These are phyloP conservation scores for Mortierella sp. DNA, from an alignment of 371 early-diverging fungal genomes.

Conservation along the genomic window DNA sequence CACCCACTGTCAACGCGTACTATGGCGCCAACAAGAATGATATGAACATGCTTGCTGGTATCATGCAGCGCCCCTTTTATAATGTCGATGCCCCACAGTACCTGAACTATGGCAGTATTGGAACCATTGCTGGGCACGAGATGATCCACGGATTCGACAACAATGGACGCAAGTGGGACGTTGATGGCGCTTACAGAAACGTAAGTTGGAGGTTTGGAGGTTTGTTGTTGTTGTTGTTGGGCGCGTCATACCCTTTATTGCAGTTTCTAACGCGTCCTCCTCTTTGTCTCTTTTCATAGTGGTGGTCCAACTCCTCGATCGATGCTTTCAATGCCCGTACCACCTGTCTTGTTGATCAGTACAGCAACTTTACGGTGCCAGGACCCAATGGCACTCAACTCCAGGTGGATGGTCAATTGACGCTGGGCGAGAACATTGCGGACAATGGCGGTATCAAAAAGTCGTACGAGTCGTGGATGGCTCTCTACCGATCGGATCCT, in stretches of 20 bases:
- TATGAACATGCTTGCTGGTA: constrained; percentile 71
- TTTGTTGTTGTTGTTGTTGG: background rate
- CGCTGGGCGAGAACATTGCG: constrained; percentile 77
- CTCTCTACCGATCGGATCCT: constrained; percentile 49
- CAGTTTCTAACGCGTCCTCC: too few relatives aligned
- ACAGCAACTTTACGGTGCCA: constrained; percentile 37
- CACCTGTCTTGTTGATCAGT: constrained; percentile 72
- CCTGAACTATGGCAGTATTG: constrained; percentile 70
- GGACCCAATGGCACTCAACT: constrained; percentile 7
- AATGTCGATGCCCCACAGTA: constrained; percentile 56
- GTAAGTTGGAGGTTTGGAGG: constrained; percentile 4
- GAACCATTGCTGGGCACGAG: constrained; percentile 69
- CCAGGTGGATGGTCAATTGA: constrained; percentile 65
- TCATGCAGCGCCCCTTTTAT: constrained; percentile 63
- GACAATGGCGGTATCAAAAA: constrained; percentile 74
- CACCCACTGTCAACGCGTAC: constrained; percentile 71
- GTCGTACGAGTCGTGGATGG: constrained; percentile 55
- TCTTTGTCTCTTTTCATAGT: too few relatives aligned
- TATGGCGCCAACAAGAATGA: constrained; percentile 61
- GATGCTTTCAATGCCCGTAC: constrained; percentile 59
- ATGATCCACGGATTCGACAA: constrained; percentile 56
- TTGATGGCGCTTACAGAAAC: constrained; percentile 10
- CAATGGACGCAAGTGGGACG: constrained; percentile 18
- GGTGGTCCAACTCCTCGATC: constrained; percentile 71
- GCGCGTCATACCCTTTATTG: too few relatives aligned